phyloP scores from a whole-genome alignment of 78 protist species.

The Monocercomonoides exilis region DNA sequence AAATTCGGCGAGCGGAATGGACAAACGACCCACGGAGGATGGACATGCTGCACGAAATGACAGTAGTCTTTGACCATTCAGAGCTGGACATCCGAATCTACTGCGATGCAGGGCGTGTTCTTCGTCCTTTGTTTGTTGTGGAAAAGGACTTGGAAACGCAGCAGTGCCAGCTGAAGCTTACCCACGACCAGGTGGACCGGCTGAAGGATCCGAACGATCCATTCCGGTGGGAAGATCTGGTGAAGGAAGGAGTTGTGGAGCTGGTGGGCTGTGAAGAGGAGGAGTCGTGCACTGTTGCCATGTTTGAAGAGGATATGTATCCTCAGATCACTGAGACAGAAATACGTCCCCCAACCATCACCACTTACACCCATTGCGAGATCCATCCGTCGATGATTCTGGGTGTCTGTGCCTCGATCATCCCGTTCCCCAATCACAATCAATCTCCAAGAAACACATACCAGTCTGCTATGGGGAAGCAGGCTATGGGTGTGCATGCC shows the following conservation, averaged over 20 bases:
- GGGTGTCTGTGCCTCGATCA: constrained; percentile 95
- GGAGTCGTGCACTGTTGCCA: constrained; percentile 81
- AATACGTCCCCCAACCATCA: constrained; percentile 46
- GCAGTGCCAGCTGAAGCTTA: constrained; percentile 19
- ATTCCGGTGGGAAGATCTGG: constrained; percentile 47
- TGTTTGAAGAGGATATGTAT: constrained; percentile 39
- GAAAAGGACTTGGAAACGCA: no score
- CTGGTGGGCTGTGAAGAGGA: constrained; percentile 91
- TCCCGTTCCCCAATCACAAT: constrained; percentile 99
- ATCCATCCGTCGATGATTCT: constrained; percentile 99
- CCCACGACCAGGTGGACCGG: constrained; percentile 38
- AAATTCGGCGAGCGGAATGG: constrained; percentile 59
- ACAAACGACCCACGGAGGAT: background rate
- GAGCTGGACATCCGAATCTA: constrained; percentile 69
- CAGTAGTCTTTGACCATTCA: constrained; percentile 29
- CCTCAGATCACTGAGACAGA: background rate
- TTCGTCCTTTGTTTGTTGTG: constrained; percentile 90
- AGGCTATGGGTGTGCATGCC: constrained; percentile 87
- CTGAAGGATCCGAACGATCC: constrained; percentile 5
- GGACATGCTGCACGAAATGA: background rate
- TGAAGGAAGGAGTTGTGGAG: constrained; percentile 78
- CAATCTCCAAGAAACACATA: constrained; percentile 98
- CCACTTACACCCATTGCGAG: constrained; percentile 97
- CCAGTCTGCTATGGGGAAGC: constrained; percentile 99
- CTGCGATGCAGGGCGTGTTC: constrained; percentile 87